These are phyloP conservation scores for Xylaria arbuscula DNA, from an alignment of 2,329 filamentous ascomycete genomes.

Conservation along the genomic window DNA sequence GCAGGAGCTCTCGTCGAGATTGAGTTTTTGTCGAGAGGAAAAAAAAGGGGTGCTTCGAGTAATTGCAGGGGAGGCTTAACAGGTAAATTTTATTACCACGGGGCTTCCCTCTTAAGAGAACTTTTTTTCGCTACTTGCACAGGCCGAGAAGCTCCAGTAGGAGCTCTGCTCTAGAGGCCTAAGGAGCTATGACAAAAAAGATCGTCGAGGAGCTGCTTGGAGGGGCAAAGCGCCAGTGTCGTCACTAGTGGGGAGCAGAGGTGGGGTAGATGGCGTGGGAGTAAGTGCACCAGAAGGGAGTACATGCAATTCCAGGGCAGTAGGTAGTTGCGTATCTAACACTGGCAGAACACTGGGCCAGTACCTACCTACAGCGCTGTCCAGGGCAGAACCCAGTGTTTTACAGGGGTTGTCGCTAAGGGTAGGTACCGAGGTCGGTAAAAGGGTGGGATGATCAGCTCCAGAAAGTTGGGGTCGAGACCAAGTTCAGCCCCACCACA, in stretches of 20 bases:
- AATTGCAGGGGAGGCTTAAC: slow-evolving; percentile 15
- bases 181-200: slow-evolving; percentile 21
- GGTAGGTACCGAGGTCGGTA: background rate
- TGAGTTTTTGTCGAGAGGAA: background rate
- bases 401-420: background rate
- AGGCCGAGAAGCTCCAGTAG: background rate
- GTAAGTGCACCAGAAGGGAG: background rate
- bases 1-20: slow-evolving; percentile 10
- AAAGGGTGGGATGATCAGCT: background rate
- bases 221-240: slow-evolving; percentile 36
- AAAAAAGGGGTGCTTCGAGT: slow-evolving; percentile 12
- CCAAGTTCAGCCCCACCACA: slow-evolving; percentile 25
- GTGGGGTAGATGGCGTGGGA: slow-evolving; percentile 30
- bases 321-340: background rate
- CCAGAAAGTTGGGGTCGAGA: slow-evolving; percentile 18
- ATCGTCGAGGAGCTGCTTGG: slow-evolving; percentile 31
- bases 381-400: background rate
- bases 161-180: slow-evolving; percentile 9
- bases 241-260: slow-evolving; percentile 32
- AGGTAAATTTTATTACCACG: background rate
- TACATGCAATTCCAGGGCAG: background rate
- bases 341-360: background rate
- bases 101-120: background rate
- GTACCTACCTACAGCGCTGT: background rate
- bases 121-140: slow-evolving; percentile 9